These are phyloP conservation scores for Vachellia collinsii DNA, from an alignment of 306 rosid species.

Conservation along the genomic window DNA sequence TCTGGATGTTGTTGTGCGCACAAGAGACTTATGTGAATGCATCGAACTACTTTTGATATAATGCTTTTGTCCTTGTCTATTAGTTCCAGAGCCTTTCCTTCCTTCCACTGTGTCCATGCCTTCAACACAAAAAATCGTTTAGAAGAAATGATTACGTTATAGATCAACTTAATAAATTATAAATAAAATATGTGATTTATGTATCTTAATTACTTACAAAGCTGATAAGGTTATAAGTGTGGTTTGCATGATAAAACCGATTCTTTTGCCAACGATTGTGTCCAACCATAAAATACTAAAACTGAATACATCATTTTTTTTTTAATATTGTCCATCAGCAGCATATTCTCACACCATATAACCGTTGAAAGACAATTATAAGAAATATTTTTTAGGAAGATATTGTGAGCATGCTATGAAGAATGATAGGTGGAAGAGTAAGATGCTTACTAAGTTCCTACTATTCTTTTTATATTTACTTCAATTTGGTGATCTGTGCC, in stretches of 20 bases:
- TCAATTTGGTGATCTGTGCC: conserved; percentile 49
- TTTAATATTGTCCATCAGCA: conserved; percentile 2
- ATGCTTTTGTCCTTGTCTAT: conserved; percentile 28
- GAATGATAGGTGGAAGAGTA: not conserved
- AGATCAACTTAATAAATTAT: not conserved
- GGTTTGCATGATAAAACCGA: conserved; percentile 35
- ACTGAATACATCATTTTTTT: not conserved
- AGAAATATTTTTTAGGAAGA: not conserved
- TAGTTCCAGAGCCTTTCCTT: conserved; percentile 37
- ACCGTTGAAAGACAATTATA: conserved; percentile 30
- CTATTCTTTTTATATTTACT: conserved; percentile 57
- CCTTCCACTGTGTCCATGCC: conserved; percentile 53
- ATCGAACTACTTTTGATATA: conserved; percentile 33
- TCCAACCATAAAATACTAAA: not conserved
- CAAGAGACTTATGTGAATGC: conserved; percentile 46
- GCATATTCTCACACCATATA: conserved; percentile 62
- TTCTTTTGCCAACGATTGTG: conserved; percentile 38
- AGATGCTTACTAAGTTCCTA: conserved; percentile 58
- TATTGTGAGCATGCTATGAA: not conserved
- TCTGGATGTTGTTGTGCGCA: conserved; percentile 45
- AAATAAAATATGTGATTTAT: not conserved
- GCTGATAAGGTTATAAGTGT: conserved; percentile 38
- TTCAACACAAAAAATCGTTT: not conserved
- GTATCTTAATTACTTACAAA: conserved; percentile 29
- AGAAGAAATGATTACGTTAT: not conserved